Conservation (phyloP, 1,139 yeast genomes). For the Nakaseomyces kungkrabaensis region DNA sequence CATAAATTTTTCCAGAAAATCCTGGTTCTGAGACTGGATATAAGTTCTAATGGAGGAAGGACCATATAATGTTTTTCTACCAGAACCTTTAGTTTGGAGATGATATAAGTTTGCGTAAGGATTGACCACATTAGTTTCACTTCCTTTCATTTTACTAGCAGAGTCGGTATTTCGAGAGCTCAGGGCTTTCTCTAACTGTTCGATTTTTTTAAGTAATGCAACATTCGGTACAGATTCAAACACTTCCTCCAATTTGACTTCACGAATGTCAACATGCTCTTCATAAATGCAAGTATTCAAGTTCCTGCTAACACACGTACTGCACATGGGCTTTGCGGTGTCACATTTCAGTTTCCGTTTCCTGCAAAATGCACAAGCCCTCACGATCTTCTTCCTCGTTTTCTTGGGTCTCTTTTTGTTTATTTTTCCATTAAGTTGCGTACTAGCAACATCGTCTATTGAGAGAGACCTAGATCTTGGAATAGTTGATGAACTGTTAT, state of each 20-base stretch:
- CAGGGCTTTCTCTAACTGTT: slow-evolving; percentile 4
- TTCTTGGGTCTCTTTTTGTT: slow-evolving; percentile 3
- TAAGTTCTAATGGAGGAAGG: slow-evolving; percentile 22
- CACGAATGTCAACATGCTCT: slow-evolving; percentile 5
- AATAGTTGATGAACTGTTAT: no score
- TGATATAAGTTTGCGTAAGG: slow-evolving; percentile 13
- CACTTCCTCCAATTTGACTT: neutral
- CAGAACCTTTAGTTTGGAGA: slow-evolving; percentile 11
- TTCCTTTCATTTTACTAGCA: neutral
- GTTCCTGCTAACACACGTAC: slow-evolving; percentile 19
- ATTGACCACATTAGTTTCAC: slow-evolving; percentile 7
- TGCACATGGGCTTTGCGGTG: slow-evolving; percentile 21
- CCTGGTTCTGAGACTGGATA: slow-evolving; percentile 13
- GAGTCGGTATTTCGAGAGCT: neutral
- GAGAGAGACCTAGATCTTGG: neutral
- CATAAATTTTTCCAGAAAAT: slow-evolving; percentile 14
- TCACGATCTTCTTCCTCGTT: slow-evolving; percentile 21
- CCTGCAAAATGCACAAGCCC: slow-evolving; percentile 28
- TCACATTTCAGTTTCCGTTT: slow-evolving; percentile 28
- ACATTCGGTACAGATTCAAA: slow-evolving; percentile 1
- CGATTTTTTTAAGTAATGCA: neutral
- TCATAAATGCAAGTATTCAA: slow-evolving; percentile 21
- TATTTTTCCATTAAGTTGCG: neutral
- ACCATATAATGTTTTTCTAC: slow-evolving; percentile 18
- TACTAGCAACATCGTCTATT: neutral